Evolutionary conservation across 352 stramenopile species (phyloP).

Genomic region (Aphanomyces invadans): DNA sequence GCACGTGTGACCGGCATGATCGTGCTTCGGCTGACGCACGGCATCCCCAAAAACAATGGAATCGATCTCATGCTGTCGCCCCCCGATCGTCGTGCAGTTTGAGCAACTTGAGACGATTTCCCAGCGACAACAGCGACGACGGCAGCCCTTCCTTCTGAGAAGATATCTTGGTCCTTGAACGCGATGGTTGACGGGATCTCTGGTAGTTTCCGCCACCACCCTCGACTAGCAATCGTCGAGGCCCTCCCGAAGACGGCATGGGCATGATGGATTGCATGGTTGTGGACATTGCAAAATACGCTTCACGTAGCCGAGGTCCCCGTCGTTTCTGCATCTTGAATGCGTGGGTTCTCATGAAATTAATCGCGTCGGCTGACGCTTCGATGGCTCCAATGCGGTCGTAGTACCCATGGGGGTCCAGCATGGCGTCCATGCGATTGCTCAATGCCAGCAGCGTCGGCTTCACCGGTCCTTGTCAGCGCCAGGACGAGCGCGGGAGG

Average conservation of each 20-base stretch:
- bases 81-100: not conserved
- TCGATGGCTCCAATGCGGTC: slow-evolving; percentile 11
- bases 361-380: slow-evolving; percentile 20
- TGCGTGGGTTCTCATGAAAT: slow-evolving; percentile 19
- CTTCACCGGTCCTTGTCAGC: not conserved
- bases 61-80: not conserved
- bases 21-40: not conserved
- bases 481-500: not conserved
- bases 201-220: not conserved
- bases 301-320: not conserved
- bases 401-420: slow-evolving; percentile 16
- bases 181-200: not conserved
- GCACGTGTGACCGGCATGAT: too few species aligned
- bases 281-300: slow-evolving; percentile 11
- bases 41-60: too few species aligned
- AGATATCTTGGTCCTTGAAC: not conserved
- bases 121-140: not conserved
- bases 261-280: slow-evolving; percentile 10
- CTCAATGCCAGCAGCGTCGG: slow-evolving; percentile 5
- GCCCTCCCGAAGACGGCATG: not conserved
- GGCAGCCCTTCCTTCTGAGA: not conserved
- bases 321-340: slow-evolving; percentile 19
- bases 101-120: slow-evolving; percentile 16
- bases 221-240: slow-evolving; percentile 4
- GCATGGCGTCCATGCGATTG: not conserved